Evolutionary conservation across 2,329 filamentous ascomycete genomes (phyloP).

Genomic region (Cordyceps militaris): DNA sequence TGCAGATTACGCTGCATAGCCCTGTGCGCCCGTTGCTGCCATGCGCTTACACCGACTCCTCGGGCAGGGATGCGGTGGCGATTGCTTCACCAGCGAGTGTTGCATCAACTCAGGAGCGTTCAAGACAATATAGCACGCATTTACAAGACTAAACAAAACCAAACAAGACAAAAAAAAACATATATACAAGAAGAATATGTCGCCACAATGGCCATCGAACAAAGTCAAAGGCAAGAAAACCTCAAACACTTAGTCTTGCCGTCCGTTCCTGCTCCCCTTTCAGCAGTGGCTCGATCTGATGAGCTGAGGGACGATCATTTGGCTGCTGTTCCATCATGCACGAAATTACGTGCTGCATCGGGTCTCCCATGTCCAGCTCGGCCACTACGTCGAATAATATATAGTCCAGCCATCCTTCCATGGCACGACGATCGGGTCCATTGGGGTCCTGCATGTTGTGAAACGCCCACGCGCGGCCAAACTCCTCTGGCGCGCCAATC

Average conservation of each 20-base stretch:
- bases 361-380: not conserved
- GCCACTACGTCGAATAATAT: not conserved
- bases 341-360: not conserved
- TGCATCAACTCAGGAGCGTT: too few species aligned
- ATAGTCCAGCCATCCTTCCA: not conserved
- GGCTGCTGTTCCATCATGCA: constrained; percentile 5
- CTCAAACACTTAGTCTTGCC: not conserved
- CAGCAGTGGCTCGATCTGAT: not conserved
- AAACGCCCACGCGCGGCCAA: not conserved
- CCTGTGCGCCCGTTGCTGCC: not conserved
- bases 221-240: not conserved
- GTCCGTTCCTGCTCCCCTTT: not conserved
- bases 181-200: not conserved
- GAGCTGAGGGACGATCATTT: not conserved
- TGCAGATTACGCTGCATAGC: constrained; percentile 4
- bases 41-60: constrained; percentile 5
- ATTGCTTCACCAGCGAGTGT: not conserved
- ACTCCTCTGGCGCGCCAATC: not conserved
- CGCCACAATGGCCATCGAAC: not conserved
- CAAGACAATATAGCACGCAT: too few species aligned
- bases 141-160: too few species aligned
- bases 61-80: not conserved
- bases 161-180: too few species aligned
- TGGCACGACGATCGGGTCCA: not conserved
- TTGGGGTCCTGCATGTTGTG: not conserved